Base-by-base conservation (phyloP, 108 stramenopile species). In the Chaetoceros tenuissimus region DNA sequence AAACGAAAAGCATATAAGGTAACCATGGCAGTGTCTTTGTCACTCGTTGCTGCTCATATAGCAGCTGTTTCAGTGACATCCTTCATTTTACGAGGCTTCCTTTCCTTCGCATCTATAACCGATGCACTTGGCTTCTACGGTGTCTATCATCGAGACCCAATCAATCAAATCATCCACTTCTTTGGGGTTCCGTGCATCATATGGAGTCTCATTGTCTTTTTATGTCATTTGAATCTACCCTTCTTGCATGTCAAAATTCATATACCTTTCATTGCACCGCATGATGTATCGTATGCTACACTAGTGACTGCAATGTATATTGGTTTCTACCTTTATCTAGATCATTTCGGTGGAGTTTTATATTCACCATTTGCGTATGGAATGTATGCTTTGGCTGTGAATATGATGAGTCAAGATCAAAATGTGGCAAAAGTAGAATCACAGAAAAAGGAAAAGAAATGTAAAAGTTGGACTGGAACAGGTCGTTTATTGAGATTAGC, bases 121-220 rank as follows among this genome's bases (percentile, higher is more conserved):
- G 63, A 61, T 13, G 74, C 76, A 31, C 57, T 78, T 10, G 80
- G 66, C 7, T 79, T 74, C 34, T 83, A 83, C 46, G 73, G 75
- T 26, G 64, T 71, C 29, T 83, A 79, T 60, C 82, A 83, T 43
- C 73, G 71, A 2, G 60, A 77, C 3, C 77, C 78, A 20, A 13
- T 59, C 49, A 83, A 83, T 68, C 82, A 83, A 45, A 21, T 78
- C 18, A 63, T 83, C 31, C 82, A 83, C 61, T 83, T 83, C 55
- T 67, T 83, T 60, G 75, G 75, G 2, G 78, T 83, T 10, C 82
- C 82, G 7, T 60, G 57, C 5, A 79, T 83, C 46, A 22, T 79
- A 21, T 83, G 73, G 73, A 60, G 68, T 10, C 23, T 56, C 0
- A 20, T 72, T 18, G 60, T 83, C 22, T 73, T 67, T 47, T 46